phyloP scores from a whole-genome alignment of 495 filamentous ascomycete species.

The Pseudomonodictys pantanalensis region DNA sequence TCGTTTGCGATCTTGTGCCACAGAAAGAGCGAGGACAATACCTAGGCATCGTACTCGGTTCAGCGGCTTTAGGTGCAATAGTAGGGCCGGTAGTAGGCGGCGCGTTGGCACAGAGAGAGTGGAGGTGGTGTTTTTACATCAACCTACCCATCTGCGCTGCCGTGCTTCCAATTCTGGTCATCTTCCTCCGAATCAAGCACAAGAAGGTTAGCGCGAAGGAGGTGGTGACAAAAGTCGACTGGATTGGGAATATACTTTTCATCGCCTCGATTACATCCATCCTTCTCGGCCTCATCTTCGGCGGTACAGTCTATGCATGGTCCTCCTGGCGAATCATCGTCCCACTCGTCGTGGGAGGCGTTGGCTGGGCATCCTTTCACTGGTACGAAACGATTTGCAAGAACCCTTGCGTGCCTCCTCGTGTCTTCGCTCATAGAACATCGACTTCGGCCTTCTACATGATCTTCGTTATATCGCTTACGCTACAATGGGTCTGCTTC shows the following conservation, averaged over 20 bases:
- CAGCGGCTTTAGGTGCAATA: constrained; percentile 4
- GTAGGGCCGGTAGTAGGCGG: constrained; percentile 19
- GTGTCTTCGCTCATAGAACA: constrained; percentile 13
- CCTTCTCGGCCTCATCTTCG: constrained; percentile 10
- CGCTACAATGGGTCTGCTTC: constrained; percentile 20
- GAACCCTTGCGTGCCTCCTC: constrained; percentile 9
- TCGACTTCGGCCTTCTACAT: constrained; percentile 8
- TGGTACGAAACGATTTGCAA: constrained; percentile 9
- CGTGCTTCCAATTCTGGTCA: neutral
- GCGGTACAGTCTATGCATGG: constrained; percentile 8
- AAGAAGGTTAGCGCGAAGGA: neutral
- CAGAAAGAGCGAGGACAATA: constrained; percentile 38
- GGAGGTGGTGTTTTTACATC: constrained; percentile 28
- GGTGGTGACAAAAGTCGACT: constrained; percentile 3
- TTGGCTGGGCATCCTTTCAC: constrained; percentile 6
- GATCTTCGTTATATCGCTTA: constrained; percentile 7
- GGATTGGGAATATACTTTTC: constrained; percentile 18
- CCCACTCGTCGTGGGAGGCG: constrained; percentile 8
- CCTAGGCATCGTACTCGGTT: constrained; percentile 6
- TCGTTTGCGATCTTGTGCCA: constrained; percentile 41
- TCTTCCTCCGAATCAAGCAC: constrained; percentile 9
- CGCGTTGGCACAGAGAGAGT: constrained; percentile 1
- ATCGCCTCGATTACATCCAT: constrained; percentile 1
- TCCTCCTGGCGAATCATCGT: constrained; percentile 15
- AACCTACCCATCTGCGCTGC: constrained; percentile 20